phyloP scores from a whole-genome alignment of 2,329 filamentous ascomycete species.

The Pseudogymnoascus sp. region DNA sequence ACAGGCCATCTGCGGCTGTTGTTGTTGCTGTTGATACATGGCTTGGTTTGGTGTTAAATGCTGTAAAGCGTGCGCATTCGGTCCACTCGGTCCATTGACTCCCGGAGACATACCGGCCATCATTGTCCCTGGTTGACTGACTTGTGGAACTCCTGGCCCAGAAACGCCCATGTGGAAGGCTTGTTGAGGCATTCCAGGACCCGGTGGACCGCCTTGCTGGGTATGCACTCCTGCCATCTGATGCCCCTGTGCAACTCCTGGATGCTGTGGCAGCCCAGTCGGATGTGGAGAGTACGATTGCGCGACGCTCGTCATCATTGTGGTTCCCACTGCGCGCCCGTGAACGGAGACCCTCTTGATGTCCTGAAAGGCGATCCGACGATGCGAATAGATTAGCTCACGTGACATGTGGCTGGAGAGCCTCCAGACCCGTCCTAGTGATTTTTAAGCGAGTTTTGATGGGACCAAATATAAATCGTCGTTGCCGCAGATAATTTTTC shows the following conservation, averaged over 20 bases:
- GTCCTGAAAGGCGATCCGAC: conserved; percentile 7
- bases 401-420: not conserved
- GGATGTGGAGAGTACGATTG: conserved; percentile 64
- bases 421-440: not conserved
- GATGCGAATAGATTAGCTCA: conserved; percentile 8
- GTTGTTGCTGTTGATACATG: conserved; percentile 35
- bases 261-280: conserved; percentile 62
- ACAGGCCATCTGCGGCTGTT: conserved; percentile 31
- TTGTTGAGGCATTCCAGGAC: conserved; percentile 56
- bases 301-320: conserved; percentile 65
- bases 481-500: conserved; percentile 3
- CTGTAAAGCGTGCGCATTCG: conserved; percentile 62
- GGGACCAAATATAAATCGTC: conserved; percentile 5
- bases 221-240: conserved; percentile 54
- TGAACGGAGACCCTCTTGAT: conserved; percentile 6
- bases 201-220: conserved; percentile 61
- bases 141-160: conserved; percentile 59
- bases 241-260: conserved; percentile 54
- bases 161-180: conserved; percentile 65
- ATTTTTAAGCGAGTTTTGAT: conserved; percentile 9
- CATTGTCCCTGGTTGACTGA: conserved; percentile 61
- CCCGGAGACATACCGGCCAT: conserved; percentile 71
- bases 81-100: conserved; percentile 43
- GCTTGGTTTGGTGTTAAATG: conserved; percentile 55
- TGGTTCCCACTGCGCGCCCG: conserved; percentile 22